phyloP scores from a whole-genome alignment of 208 protist genomes.

The Wallacemonas sp. region DNA sequence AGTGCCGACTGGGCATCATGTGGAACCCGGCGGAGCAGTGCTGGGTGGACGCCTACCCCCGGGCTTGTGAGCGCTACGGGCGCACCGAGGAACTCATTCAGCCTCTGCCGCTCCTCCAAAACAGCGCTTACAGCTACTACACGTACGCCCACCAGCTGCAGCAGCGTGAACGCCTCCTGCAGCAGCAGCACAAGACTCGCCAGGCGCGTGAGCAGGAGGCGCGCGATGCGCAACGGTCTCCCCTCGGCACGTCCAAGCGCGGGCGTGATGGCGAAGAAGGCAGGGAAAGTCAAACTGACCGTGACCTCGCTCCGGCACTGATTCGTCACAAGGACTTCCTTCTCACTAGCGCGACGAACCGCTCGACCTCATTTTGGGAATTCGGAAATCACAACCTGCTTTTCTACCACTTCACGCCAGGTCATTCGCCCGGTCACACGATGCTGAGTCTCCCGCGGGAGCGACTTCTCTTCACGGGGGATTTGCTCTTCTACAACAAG shows the following conservation, averaged over 20 bases:
- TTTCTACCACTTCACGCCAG: conserved; percentile 87
- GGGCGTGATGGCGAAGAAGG: background rate
- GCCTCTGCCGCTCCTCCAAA: conserved; percentile 60
- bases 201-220: background rate
- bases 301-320: conserved; percentile 21
- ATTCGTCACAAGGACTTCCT: conserved; percentile 69
- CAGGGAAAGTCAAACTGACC: background rate
- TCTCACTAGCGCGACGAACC: conserved; percentile 76
- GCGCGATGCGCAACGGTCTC: background rate
- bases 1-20: conserved; percentile 54
- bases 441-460: conserved; percentile 84
- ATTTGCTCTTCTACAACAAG: conserved; percentile 82
- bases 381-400: conserved; percentile 73
- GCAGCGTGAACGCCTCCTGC: conserved; percentile 26
- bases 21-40: conserved; percentile 75
- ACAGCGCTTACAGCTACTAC: conserved; percentile 62
- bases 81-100: conserved; percentile 62
- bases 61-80: conserved; percentile 75
- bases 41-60: conserved; percentile 80
- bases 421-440: conserved; percentile 89
- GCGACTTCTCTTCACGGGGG: conserved; percentile 83
- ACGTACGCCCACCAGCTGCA: conserved; percentile 44
- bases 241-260: background rate
- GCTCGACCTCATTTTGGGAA: conserved; percentile 77
- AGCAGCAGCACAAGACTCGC: conserved; percentile 16